Evolutionary conservation across 495 filamentous ascomycete genomes (phyloP), one percentile per base, ranked within the genome.

Genomic region (Neurospora sp.): DNA sequence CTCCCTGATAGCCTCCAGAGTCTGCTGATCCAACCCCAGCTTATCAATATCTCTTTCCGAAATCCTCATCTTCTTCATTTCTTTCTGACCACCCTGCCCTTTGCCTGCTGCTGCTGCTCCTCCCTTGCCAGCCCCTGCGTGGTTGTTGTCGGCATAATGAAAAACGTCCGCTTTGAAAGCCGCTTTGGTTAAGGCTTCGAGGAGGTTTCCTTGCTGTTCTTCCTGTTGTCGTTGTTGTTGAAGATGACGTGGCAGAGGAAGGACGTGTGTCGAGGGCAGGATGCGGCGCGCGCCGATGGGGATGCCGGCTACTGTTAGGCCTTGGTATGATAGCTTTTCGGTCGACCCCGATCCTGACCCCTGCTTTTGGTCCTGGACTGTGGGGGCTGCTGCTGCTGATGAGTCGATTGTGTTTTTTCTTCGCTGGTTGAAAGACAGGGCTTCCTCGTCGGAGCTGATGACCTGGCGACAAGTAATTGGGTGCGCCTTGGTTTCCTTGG

Each of bases 401-500:
- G 53, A 61, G 53, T 61, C 53, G 53, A 61, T 61, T 0, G 14
- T 61, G 27, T 61, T 61, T 6, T 61, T 61, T 75, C 87, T 89
- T 40, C 82, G 79, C 14, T 82, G 79, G 39, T 88, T 86, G 89
- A 91, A 92, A 0, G 72, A 74, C 5, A 82, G 79, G 44, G 89
- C 82, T 40, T 91, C 87, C 10, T 84, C 82, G 1, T 91, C 86
- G 5, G 82, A 81, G 12, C 77, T 74, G 22, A 96, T 81, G 68
- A 97, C 89, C 70, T 90, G 88, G 9, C 88, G 87, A 77, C 96
- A 99, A 72, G 88, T 88, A 41, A 99, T 93, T 3, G 87, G 78
- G 78, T 97, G 89, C 7, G 93, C 90, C 70, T 90, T 89, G 73
- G 91, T 91, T 70, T 93, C 89, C 72, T 94, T 91, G 1, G 94